phyloP scores from a whole-genome alignment of 371 early-diverging fungal genomes.

The Apophysomyces ossiformis region DNA sequence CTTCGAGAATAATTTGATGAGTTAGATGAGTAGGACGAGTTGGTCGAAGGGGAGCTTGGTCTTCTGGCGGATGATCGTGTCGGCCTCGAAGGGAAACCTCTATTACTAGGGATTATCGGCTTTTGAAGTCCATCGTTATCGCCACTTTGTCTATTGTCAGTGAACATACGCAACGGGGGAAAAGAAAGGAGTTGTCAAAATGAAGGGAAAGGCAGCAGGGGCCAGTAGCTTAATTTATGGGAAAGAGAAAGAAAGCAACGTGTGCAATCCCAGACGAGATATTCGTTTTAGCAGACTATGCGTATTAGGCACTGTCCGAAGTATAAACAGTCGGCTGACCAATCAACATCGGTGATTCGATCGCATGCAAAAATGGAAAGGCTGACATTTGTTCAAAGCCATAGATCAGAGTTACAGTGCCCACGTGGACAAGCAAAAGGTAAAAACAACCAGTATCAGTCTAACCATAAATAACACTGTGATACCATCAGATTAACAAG shows the following conservation, averaged over 20 bases:
- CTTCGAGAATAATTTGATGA: background rate
- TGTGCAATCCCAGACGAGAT: background rate
- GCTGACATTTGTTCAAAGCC: background rate
- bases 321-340: background rate
- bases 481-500: background rate
- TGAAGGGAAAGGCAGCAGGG: background rate
- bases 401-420: background rate
- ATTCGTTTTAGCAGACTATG: background rate
- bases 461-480: background rate
- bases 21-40: constrained; percentile 4
- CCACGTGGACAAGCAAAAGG: background rate
- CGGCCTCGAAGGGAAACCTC: background rate
- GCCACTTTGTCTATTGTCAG: background rate
- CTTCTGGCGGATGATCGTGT: background rate
- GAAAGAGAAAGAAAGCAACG: background rate
- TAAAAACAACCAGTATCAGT: background rate
- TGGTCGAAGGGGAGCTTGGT: background rate
- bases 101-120: background rate
- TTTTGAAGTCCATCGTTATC: constrained; percentile 1
- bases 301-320: background rate
- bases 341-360: background rate
- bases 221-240: constrained; percentile 3
- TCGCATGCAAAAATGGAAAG: constrained; percentile 4
- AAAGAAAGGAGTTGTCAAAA: background rate
- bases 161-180: background rate